Evolutionary conservation across 1,139 yeast genomes (phyloP), one percentile per base, ranked within the genome.

Genomic region (Martiniozyma asiatica): DNA sequence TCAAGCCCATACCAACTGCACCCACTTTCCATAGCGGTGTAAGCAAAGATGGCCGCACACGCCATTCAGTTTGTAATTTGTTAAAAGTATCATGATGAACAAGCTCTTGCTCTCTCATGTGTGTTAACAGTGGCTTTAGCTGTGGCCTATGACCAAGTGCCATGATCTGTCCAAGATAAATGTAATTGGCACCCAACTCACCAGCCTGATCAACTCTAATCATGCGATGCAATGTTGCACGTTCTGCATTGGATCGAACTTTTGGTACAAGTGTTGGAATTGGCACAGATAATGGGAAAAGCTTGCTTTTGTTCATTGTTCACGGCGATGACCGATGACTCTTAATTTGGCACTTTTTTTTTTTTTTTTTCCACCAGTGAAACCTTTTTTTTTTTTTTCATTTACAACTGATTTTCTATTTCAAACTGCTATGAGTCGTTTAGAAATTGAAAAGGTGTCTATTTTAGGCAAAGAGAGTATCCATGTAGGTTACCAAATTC

Each of bases 21-120:
- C 96, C 97, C 0, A 71, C 58, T 50, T 81, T 84, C 98, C 99
- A 89, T 2, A 84, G 48, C 4, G 98, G 98, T 0, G 97, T 85
- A 29, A 89, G 57, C 8, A 87, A 46, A 0, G 95, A 82, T 2
- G 98, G 98, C 42, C 98, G 68, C 0, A 87, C 94, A 31, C 97
- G 62, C 41, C 82, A 74, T 37, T 68, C 65, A 1, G 70, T 61
- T 50, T 89, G 97, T 23, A 87, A 58, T 4, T 63, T 55, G 50
- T 92, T 81, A 58, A 89, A 89, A 0, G 94, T 80, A 37, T 69
- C 59, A 50, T 85, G 94, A 47, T 89, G 99, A 44, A 77, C 82
- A 25, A 87, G 63, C 48, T 89, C 99, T 53, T 89, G 97, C 26
- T 85, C 95, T 97, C 98, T 87, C 98, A 89, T 89, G 52, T 89